phyloP scores from a whole-genome alignment of 1,284 basidiomycete genomes.

The Meira miltonrushii region DNA sequence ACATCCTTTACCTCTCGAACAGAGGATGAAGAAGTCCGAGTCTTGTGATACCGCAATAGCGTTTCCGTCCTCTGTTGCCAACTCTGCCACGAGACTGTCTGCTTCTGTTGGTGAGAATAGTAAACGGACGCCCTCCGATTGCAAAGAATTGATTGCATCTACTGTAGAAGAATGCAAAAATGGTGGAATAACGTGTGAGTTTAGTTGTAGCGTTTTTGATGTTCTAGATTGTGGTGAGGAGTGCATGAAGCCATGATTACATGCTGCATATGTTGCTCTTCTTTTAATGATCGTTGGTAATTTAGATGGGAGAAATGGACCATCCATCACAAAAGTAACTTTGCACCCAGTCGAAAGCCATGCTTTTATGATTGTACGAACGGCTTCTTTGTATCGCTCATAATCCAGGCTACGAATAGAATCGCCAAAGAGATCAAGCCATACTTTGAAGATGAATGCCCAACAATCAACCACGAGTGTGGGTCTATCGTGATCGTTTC shows the following conservation, averaged over 20 bases:
- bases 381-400: slow-evolving; percentile 19
- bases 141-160: slow-evolving; percentile 17
- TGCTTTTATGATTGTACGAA: slow-evolving; percentile 5
- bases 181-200: slow-evolving; percentile 27
- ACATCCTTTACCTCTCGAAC: slow-evolving; percentile 25
- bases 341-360: slow-evolving; percentile 19
- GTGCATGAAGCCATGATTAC: slow-evolving; percentile 33
- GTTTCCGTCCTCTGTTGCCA: slow-evolving; percentile 23
- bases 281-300: slow-evolving; percentile 24
- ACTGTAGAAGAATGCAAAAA: slow-evolving; percentile 26
- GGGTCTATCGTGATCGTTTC: neutral
- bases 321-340: slow-evolving; percentile 43
- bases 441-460: slow-evolving; percentile 38
- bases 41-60: slow-evolving; percentile 40
- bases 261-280: slow-evolving; percentile 14
- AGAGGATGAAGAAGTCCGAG: slow-evolving; percentile 43
- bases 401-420: slow-evolving; percentile 27
- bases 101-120: slow-evolving; percentile 36
- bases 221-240: slow-evolving; percentile 19
- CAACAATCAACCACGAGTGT: slow-evolving; percentile 36
- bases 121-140: slow-evolving; percentile 16
- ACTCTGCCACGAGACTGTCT: slow-evolving; percentile 34
- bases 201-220: slow-evolving; percentile 24
- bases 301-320: slow-evolving; percentile 32
- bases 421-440: slow-evolving; percentile 30